Base-by-base conservation (phyloP, 495 filamentous ascomycete genomes). In the Ramalina intermedia region DNA sequence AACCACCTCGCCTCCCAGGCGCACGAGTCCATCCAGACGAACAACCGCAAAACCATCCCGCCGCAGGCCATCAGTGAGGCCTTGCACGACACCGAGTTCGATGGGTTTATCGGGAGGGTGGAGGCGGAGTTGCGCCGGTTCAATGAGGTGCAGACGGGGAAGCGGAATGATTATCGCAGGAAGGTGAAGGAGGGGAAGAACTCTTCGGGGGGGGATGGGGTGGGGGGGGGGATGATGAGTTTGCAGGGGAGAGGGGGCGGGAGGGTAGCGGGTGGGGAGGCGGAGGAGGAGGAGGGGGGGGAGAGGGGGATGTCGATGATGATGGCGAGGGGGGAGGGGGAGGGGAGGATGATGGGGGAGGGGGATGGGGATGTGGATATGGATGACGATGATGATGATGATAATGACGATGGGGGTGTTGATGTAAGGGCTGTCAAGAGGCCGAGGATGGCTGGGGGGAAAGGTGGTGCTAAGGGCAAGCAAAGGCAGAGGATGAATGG, bases 1-100 rank as follows among this genome's bases (percentile, higher is more conserved):
- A 96, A 79, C 60, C 89, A 95, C 63, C 67, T 98, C 24, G 82
- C 85, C 38, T 76, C 80, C 52, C 74, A 81, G 89, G 84, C 91
- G 38, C 90, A 91, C 63, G 85, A 94, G 58, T 70, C 74, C 47
- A 79, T 82, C 2, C 61, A 66, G 20, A 49, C 66, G 41, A 75
- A 72, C 14, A 76, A 81, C 55, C 84, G 89, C 63, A 91, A 90
- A 61, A 96, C 86, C 11, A 84, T 98, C 51, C 79, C 76, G 54
- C 87, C 90, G 1, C 64, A 74, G 37, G 88, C 96, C 60, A 83
- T 98, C 40, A 76, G 95, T 56, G 75, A 75, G 24, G 90, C 87
- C 1, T 67, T 98, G 2, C 75, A 80, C 5, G 84, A 91, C 37
- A 73, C 86, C 45, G 91, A 96, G 66, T 88, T 88, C 56, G 82